Evolutionary conservation across 1,284 basidiomycete species (phyloP).

Genomic region (Ceratobasidium sp.): DNA sequence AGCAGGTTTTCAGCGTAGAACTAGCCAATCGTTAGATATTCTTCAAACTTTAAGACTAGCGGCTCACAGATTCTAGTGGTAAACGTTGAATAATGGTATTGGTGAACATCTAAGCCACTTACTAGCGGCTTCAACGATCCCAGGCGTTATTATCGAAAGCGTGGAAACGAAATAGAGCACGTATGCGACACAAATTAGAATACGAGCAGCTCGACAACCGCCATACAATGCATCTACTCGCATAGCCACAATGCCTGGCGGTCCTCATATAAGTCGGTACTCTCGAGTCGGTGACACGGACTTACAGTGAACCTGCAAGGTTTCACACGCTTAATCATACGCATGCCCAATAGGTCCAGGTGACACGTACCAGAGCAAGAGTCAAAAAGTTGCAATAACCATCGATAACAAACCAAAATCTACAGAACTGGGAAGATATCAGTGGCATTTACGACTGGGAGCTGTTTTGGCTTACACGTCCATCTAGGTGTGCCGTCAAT

Average conservation of each 20-base stretch:
- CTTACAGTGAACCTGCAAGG: conserved; percentile 5
- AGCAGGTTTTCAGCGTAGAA: conserved; percentile 17
- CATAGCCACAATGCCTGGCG: conserved; percentile 5
- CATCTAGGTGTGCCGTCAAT: conserved; percentile 11
- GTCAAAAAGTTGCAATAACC: conserved; percentile 26
- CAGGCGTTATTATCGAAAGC: conserved; percentile 18
- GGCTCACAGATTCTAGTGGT: conserved; percentile 10
- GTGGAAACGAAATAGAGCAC: conserved; percentile 20
- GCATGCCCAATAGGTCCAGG: no score
- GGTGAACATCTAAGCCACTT: not conserved
- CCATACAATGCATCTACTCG: conserved; percentile 20
- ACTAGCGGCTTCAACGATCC: conserved; percentile 23
- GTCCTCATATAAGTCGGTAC: not conserved
- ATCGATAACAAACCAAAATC: conserved; percentile 19
- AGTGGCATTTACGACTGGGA: not conserved
- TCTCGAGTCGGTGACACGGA: not conserved
- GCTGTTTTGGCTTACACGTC: not conserved
- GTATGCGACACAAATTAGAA: not conserved
- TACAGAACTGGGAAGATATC: conserved; percentile 3
- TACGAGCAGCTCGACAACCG: not conserved
- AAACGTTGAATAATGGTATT: not conserved
- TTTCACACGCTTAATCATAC: no score
- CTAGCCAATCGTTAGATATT: not conserved
- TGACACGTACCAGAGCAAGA: not conserved
- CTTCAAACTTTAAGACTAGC: not conserved